Conservation (phyloP, 257 asterid species). For the Thymus quinquecostatus region DNA sequence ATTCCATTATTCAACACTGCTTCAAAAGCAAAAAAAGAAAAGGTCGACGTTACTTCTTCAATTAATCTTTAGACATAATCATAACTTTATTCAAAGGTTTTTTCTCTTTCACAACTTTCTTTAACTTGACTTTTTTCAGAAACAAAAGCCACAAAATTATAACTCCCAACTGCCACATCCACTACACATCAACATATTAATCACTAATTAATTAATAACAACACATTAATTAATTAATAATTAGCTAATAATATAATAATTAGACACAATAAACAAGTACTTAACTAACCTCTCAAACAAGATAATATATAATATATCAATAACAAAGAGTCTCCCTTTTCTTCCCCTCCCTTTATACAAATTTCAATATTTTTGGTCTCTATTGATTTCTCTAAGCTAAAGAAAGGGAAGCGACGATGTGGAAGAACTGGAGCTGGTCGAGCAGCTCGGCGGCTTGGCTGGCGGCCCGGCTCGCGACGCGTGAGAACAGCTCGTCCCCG, state of each 20-base stretch:
- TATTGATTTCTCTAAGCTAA: conserved; percentile 36
- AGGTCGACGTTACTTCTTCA: background rate
- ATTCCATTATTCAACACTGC: conserved; percentile 12
- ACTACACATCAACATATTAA: background rate
- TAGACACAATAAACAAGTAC: background rate
- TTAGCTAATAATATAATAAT: background rate
- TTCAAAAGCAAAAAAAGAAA: conserved; percentile 20
- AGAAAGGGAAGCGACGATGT: conserved; percentile 91
- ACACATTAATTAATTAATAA: background rate
- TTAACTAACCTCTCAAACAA: background rate
- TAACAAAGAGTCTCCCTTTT: background rate
- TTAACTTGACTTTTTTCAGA: conserved; percentile 30
- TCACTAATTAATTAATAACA: background rate
- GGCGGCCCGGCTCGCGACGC: conserved; percentile 70
- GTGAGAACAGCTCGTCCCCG: conserved; percentile 70
- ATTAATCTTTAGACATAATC: conserved; percentile 34
- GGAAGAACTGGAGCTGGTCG: conserved; percentile 81
- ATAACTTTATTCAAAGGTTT: conserved; percentile 4
- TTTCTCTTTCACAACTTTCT: conserved; percentile 19
- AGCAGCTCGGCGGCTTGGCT: conserved; percentile 71
- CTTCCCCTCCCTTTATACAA: background rate
- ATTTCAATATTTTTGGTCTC: background rate
- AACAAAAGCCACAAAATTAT: conserved; percentile 16
- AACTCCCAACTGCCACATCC: conserved; percentile 16
- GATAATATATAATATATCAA: background rate